Evolutionary conservation across 768 basidiomycete genomes (phyloP), one percentile per base, ranked within the genome.

Genomic region (Amanita inopinata): DNA sequence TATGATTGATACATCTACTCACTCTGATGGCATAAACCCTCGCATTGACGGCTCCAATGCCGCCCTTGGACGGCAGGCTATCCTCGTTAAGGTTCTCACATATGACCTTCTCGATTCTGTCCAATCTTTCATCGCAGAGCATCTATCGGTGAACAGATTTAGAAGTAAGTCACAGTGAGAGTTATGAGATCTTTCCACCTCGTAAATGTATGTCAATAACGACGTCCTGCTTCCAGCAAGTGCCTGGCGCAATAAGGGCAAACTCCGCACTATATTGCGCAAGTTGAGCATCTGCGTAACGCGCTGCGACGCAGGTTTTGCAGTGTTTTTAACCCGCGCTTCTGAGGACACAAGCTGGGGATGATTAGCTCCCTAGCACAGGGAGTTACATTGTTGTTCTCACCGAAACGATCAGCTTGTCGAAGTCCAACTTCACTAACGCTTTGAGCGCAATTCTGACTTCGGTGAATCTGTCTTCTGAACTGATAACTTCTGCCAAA

Each of bases 1-100:
- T 23, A 23, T n/a, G 12, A 17, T 22, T 14, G 35, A 39, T 38
- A 1, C 6, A 30, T 27, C n/a, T 27, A 19, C 40, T 15, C 38
- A 76, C 81, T 58, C 79, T 87, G 45, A 97, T 84, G 2, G 93
- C 93, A 60, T 91, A 99, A 17, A 97, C 82, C 39, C 82, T 75
- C 4, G 83, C 75, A 53, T 87, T 90, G 15, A 86, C 71, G 1
- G 80, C 80, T 4, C 69, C 74, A 17, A 90, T 69, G 6, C 85
- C 83, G 27, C 78, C 76, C 68, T 83, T 89, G 14, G 69, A 64
- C 0, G 70, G 60, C 0, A 65, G 65, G 1, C 72, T 64, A 27
- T 82, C 82, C 41, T 90, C 88, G 49, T 94, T 93, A 47, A 96
- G 58, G 49, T 72, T 74, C 20, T 67, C 65, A 25, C 67, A 64